Base-by-base conservation (phyloP, 2,329 filamentous ascomycete genomes). In the Xylariaceae sp. region DNA sequence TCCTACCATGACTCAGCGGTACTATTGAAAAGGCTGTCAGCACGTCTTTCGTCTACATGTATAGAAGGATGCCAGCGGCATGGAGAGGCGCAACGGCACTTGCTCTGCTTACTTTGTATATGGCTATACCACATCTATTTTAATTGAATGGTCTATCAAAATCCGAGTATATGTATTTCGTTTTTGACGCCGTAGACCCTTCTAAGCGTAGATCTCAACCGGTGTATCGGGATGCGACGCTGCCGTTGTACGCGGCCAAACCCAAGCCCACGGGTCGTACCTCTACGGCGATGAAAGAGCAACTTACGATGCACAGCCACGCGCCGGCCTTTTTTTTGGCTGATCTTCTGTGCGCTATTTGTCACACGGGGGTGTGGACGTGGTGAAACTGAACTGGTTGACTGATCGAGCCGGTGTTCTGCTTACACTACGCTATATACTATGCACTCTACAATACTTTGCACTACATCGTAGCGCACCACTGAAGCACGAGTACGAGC, bases 51-150 rank as follows among this genome's bases (percentile, higher is more conserved):
- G 50, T 53, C 33, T 51, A 53, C 26, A 59, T 39, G 57, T 51
- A 51, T 54, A 57, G 48, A n/a, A n/a, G 32, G 41, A 50, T 42
- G 41, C 41, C 16, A 33, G 29, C n/a, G 41, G 53, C 50, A 56
- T 53, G 42, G 41, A 35, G 24, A 16, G 56, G 53, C 53, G 56
- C 41, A 52, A 40, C 8, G 15, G 41, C 33, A 32, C 11, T 40
- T 16, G 21, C 30, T n/a, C 30, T 50, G 20, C 46, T 53, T 35
- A 41, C 47, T 50, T 59, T 59, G 42, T 59, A 59, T 20, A 56
- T 48, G 45, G 26, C 41, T 51, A 52, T 52, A 46, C 24, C 54
- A 54, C 45, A 58, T 18, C 51, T 45, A 56, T 26, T 32, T 53
- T 58, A 58, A 58, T 58, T 42, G 20, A 21, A 55, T 47, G 20